Conservation (phyloP, 2,329 filamentous ascomycete species). For the Ploettnerulaceae sp. region DNA sequence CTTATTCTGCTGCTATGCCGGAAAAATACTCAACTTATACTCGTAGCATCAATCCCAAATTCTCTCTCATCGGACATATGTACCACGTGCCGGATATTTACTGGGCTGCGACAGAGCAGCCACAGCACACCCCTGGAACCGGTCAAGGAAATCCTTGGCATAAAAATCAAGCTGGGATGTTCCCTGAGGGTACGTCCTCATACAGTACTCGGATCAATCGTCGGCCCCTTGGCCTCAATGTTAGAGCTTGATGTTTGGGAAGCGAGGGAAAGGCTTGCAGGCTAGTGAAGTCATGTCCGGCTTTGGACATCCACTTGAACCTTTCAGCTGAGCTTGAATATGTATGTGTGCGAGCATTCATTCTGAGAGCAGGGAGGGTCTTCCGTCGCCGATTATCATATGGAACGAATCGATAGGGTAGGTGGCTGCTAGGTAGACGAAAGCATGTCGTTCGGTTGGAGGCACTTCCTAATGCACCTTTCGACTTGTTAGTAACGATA, state of each 20-base stretch:
- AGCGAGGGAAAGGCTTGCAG: constrained; percentile 8
- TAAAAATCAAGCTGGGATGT: constrained; percentile 38
- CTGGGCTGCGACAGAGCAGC: constrained; percentile 26
- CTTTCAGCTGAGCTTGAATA: background rate
- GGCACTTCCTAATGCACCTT: constrained; percentile 42
- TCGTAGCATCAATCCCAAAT: constrained; percentile 14
- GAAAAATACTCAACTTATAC: constrained; percentile 7
- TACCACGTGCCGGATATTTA: constrained; percentile 24
- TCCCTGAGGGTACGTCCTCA: constrained; percentile 39
- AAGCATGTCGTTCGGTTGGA: constrained; percentile 43
- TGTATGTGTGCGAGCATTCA: too few relatives aligned
- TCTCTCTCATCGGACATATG: constrained; percentile 29
- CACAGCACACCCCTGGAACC: constrained; percentile 31
- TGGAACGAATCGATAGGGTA: constrained; percentile 41
- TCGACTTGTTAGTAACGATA: constrained; percentile 1
- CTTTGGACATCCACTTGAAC: constrained; percentile 39
- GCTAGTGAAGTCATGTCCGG: constrained; percentile 31
- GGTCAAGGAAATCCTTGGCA: constrained; percentile 36
- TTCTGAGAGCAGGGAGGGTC: background rate
- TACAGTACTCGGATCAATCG: constrained; percentile 40
- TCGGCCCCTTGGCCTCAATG: constrained; percentile 29
- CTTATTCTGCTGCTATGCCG: constrained; percentile 21
- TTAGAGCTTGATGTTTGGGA: background rate
- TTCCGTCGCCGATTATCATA: constrained; percentile 43
- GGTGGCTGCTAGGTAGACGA: constrained; percentile 39